Evolutionary conservation across 2,329 filamentous ascomycete species (phyloP).

Genomic region (Xenosphaeropsis pyriputrescens): DNA sequence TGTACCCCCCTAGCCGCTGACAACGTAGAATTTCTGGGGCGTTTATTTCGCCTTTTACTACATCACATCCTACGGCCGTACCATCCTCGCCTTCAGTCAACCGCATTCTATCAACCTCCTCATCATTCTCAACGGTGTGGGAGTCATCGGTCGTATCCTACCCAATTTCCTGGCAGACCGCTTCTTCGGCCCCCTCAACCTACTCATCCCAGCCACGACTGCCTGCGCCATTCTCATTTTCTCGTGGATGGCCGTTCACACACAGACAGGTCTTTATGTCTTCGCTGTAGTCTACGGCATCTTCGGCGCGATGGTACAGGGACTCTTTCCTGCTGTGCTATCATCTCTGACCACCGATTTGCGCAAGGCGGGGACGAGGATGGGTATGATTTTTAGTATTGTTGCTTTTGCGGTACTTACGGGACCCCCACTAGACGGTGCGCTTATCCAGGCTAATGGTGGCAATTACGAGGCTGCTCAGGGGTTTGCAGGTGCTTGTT

Average conservation of each 20-base stretch:
- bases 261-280: conserved; percentile 24
- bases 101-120: conserved; percentile 29
- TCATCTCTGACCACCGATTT: conserved; percentile 33
- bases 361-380: conserved; percentile 34
- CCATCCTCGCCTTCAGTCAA: conserved; percentile 19
- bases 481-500: conserved; percentile 6
- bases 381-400: conserved; percentile 44
- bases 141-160: conserved; percentile 29
- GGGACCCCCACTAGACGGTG: conserved; percentile 14
- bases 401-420: conserved; percentile 22
- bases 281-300: conserved; percentile 35
- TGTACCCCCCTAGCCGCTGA: neutral
- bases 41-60: conserved; percentile 24
- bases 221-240: conserved; percentile 18
- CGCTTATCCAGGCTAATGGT: conserved; percentile 7
- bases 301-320: conserved; percentile 29
- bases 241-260: conserved; percentile 30
- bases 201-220: conserved; percentile 28
- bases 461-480: conserved; percentile 10
- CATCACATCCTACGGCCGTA: conserved; percentile 21
- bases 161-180: conserved; percentile 28
- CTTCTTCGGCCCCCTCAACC: conserved; percentile 33
- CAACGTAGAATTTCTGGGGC: conserved; percentile 17
- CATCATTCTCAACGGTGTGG: conserved; percentile 35
- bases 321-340: conserved; percentile 32